phyloP scores from a whole-genome alignment of 768 basidiomycete species.

The Tephrocybe rancida region DNA sequence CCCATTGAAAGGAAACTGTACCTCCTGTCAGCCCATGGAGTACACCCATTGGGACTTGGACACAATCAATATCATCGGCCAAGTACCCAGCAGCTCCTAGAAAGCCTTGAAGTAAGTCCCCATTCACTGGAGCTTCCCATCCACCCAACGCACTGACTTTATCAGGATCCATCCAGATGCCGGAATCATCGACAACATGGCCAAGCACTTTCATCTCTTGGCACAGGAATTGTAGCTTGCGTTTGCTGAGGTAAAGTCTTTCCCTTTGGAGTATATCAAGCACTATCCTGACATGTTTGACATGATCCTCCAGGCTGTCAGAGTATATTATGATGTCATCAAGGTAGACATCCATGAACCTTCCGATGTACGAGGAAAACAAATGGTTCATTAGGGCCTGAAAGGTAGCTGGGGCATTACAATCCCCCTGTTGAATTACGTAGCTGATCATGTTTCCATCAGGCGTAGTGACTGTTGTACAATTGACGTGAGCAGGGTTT shows the following conservation, averaged over 20 bases:
- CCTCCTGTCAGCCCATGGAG: constrained; percentile 3
- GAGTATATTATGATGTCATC: constrained; percentile 1
- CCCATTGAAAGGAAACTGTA: constrained; percentile 16
- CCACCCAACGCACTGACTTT: too few relatives aligned
- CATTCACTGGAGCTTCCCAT: too few relatives aligned
- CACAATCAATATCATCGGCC: constrained; percentile 5
- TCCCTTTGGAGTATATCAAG: neutral
- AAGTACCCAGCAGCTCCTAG: neutral
- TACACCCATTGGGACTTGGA: constrained; percentile 1
- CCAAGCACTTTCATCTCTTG: constrained; percentile 2
- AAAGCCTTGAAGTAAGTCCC: constrained; percentile 3
- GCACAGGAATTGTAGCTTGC: neutral
- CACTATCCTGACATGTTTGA: neutral
- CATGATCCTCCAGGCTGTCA: constrained; percentile 1
- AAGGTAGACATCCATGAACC: neutral
- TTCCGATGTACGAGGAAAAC: neutral
- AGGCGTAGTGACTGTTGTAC: constrained; percentile 7
- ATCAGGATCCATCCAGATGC: constrained; percentile 9
- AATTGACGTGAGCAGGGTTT: constrained; percentile 21
- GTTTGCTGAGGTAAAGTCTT: neutral
- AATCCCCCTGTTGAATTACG: neutral
- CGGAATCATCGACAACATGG: neutral
- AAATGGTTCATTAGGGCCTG: constrained; percentile 26
- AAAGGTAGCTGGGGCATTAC: constrained; percentile 28
- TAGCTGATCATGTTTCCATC: constrained; percentile 10